A percentile compares a stretch with the other conserved stretches of the same genome.
These are phyloP conservation scores for Moringa oleifera DNA, from an alignment of 345 rosid species.

Conservation along the genomic window DNA sequence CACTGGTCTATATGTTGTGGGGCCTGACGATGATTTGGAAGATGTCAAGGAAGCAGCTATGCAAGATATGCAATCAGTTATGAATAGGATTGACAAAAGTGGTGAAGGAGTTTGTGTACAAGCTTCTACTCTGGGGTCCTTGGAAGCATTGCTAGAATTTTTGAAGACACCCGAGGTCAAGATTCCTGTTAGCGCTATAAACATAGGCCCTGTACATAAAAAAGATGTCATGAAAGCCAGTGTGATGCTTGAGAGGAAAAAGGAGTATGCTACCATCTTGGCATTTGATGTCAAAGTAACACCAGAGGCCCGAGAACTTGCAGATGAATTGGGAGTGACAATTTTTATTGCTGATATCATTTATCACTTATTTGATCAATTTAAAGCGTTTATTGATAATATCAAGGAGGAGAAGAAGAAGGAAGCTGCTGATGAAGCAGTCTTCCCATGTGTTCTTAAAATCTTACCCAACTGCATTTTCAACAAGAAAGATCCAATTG, in stretches of 20 bases:
- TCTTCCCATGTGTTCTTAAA: constrained; percentile 83
- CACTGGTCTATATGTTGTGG: constrained; percentile 75
- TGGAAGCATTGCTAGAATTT: constrained; percentile 92
- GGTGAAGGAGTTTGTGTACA: constrained; percentile 96
- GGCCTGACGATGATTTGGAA: constrained; percentile 72
- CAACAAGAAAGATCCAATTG: constrained; percentile 85
- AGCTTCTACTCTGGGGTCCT: constrained; percentile 90
- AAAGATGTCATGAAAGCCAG: constrained; percentile 94
- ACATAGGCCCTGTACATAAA: constrained; percentile 88
- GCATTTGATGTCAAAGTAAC: constrained; percentile 96
- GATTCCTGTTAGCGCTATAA: constrained; percentile 91
- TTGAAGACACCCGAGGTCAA: constrained; percentile 78
- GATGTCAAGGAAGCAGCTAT: constrained; percentile 58
- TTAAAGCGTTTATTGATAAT: constrained; percentile 72
- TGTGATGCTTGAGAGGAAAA: constrained; percentile 92
- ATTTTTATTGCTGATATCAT: constrained; percentile 96
- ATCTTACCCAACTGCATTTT: constrained; percentile 75
- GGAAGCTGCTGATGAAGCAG: constrained; percentile 91
- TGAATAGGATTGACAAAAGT: constrained; percentile 78
- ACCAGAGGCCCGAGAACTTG: constrained; percentile 83
- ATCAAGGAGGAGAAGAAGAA: constrained; percentile 90
- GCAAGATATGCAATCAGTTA: constrained; percentile 86
- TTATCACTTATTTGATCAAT: constrained; percentile 88
- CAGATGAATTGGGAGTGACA: constrained; percentile 84
- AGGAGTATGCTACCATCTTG: constrained; percentile 85